These are phyloP conservation scores for Lipomyces chichibuensis DNA, from an alignment of 805 yeast species.

Conservation along the genomic window DNA sequence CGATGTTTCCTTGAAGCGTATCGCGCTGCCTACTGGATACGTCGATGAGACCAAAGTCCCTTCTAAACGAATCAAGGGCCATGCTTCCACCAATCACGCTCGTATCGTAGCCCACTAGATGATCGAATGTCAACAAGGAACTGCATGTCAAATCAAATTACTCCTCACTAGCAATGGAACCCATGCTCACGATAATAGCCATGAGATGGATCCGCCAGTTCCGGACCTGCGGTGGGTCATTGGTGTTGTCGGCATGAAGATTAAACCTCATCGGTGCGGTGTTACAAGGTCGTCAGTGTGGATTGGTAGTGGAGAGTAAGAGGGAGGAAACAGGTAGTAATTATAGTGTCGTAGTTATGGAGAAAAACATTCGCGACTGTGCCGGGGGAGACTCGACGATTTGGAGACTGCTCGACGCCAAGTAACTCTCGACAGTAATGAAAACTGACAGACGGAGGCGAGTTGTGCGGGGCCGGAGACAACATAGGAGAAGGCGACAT, in stretches of 20 bases:
- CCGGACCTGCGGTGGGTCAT: background rate
- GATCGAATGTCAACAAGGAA: background rate
- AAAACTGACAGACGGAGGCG: constrained; percentile 1
- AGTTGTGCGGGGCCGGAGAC: background rate
- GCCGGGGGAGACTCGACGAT: background rate
- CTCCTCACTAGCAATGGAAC: background rate
- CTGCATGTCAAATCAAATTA: background rate
- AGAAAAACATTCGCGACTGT: background rate
- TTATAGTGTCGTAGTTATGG: background rate
- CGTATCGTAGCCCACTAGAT: constrained; percentile 73
- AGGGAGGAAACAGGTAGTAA: background rate
- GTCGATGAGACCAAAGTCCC: constrained; percentile 48
- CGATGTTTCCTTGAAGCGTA: constrained; percentile 36
- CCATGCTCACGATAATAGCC: constrained; percentile 6
- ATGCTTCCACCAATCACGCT: constrained; percentile 78
- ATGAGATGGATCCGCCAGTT: constrained; percentile 1
- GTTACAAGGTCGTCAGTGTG: background rate
- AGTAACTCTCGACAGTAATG: background rate
- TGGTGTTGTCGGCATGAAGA: constrained; percentile 2
- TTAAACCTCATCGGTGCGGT: constrained; percentile 4
- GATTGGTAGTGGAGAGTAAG: background rate
- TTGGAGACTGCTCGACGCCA: too few species aligned
- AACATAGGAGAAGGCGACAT: background rate
- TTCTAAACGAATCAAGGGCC: constrained; percentile 55
- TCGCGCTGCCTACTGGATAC: constrained; percentile 29